phyloP scores from a whole-genome alignment of 371 early-diverging fungal species.

The Mortierella sp. region DNA sequence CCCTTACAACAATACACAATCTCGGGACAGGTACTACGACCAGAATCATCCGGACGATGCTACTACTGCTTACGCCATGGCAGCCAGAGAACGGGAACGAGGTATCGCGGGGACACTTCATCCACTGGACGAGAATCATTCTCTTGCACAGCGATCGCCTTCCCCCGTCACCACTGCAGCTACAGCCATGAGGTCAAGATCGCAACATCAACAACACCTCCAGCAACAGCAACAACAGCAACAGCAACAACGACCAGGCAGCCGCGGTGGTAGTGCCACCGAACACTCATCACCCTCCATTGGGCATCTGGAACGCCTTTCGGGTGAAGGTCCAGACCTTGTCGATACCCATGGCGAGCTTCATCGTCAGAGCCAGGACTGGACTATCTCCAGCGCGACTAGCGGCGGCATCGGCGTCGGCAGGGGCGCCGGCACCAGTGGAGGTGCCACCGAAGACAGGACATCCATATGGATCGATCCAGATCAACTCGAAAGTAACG shows the following conservation, averaged over 20 bases:
- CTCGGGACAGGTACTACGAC: not conserved
- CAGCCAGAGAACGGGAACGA: not conserved
- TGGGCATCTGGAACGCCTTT: constrained; percentile 21
- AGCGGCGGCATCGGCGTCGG: not conserved
- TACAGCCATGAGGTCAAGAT: not conserved
- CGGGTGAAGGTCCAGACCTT: constrained; percentile 8
- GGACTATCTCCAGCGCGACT: not conserved
- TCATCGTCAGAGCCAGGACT: constrained; percentile 19
- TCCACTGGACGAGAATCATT: not conserved
- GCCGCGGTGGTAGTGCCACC: not conserved
- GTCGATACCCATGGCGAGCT: constrained; percentile 4
- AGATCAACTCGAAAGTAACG: constrained; percentile 28
- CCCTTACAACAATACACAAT: not conserved
- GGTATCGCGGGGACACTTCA: constrained; percentile 16
- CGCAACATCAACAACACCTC: constrained; percentile 8
- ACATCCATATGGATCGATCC: constrained; percentile 23
- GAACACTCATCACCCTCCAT: constrained; percentile 14
- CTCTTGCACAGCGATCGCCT: not conserved
- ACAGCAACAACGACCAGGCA: not conserved
- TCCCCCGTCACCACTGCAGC: not conserved
- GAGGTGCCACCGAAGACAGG: not conserved
- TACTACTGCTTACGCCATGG: not conserved
- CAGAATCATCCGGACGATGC: not conserved
- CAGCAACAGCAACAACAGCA: not conserved
- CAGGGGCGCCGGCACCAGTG: not conserved